Conservation (phyloP, 306 rosid species). For the Aeschynomene evenia region DNA sequence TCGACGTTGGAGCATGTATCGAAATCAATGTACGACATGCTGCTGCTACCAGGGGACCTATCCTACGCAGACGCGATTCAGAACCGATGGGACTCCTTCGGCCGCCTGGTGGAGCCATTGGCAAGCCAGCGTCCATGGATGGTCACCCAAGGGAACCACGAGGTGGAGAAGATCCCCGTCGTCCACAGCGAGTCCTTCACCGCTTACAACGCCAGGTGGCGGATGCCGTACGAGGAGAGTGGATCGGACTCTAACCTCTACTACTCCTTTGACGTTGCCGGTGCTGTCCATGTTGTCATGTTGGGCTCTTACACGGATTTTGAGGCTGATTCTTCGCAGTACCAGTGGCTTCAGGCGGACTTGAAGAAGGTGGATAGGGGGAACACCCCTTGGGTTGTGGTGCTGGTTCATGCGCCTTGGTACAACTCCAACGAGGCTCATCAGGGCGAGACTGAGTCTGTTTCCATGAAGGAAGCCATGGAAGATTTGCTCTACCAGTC, state of each 20-base stretch:
- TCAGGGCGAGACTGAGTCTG: constrained; percentile 60
- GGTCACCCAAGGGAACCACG: constrained; percentile 91
- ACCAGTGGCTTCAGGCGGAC: constrained; percentile 59
- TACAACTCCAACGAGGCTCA: constrained; percentile 77
- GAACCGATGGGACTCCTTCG: constrained; percentile 68
- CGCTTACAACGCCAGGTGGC: constrained; percentile 83
- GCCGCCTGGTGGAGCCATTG: constrained; percentile 68
- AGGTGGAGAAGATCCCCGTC: constrained; percentile 51
- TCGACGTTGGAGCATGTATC: constrained; percentile 60
- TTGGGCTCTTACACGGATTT: constrained; percentile 78
- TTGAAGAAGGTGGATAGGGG: constrained; percentile 49
- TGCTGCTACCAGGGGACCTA: constrained; percentile 79
- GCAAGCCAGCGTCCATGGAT: constrained; percentile 93
- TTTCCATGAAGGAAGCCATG: constrained; percentile 63
- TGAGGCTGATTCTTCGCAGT: constrained; percentile 50
- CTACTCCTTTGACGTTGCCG: constrained; percentile 75
- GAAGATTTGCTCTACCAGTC: constrained; percentile 65
- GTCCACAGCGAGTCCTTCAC: constrained; percentile 48
- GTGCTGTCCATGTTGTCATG: constrained; percentile 82
- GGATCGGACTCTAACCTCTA: constrained; percentile 76
- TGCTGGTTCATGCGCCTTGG: constrained; percentile 86
- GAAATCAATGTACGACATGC: constrained; percentile 59
- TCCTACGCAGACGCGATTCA: constrained; percentile 59
- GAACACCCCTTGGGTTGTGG: constrained; percentile 68
- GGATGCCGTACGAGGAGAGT: constrained; percentile 70